phyloP scores from a whole-genome alignment of 345 rosid genomes.

The Microthlaspi erraticum region DNA sequence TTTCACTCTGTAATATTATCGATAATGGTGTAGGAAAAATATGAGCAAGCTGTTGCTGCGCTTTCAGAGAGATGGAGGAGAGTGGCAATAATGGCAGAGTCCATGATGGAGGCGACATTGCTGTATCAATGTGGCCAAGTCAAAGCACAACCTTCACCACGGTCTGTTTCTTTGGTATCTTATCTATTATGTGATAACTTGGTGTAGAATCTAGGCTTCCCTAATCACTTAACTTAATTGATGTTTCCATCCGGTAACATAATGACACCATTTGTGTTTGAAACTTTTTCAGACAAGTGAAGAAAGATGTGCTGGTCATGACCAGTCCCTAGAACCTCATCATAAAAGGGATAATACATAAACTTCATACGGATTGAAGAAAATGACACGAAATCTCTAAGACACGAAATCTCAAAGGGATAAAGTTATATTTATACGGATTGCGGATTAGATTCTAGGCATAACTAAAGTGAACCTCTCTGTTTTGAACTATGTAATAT shows the following conservation, averaged over 20 bases:
- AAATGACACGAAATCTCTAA: background rate
- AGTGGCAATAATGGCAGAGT: slow-evolving; percentile 96
- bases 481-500: background rate
- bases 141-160: slow-evolving; percentile 86
- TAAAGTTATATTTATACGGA: slow-evolving; percentile 23
- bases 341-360: slow-evolving; percentile 48
- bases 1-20: no score
- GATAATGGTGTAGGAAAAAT: slow-evolving; percentile 71
- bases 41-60: slow-evolving; percentile 73
- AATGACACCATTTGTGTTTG: slow-evolving; percentile 23
- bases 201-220: no score
- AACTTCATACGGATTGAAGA: slow-evolving; percentile 33
- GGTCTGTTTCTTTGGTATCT: slow-evolving; percentile 52
- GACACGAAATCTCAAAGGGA: no score
- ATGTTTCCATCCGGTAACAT: slow-evolving; percentile 11
- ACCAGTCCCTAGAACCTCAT: slow-evolving; percentile 59
- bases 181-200: no score
- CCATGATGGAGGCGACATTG: slow-evolving; percentile 97
- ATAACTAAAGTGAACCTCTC: slow-evolving; percentile 18
- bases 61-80: slow-evolving; percentile 95
- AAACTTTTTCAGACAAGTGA: slow-evolving; percentile 52
- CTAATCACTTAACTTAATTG: no score
- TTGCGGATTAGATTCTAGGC: background rate
- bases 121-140: slow-evolving; percentile 86
- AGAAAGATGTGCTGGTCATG: slow-evolving; percentile 64